Evolutionary conservation across 768 basidiomycete genomes (phyloP).

Genomic region (Lactarius pseudohatsudake): DNA sequence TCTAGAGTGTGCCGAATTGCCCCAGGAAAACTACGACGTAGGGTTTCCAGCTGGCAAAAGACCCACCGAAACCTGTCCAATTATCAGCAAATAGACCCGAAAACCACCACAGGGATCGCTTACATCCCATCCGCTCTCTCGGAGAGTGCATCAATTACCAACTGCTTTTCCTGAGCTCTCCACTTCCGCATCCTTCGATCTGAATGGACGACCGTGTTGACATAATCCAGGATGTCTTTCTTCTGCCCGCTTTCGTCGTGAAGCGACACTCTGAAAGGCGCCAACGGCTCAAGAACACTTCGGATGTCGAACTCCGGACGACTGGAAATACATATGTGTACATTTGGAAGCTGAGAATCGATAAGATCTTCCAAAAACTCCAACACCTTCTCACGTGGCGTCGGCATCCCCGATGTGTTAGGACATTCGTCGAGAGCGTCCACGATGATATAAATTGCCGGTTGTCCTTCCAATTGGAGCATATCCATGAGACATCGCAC

Average conservation of each 20-base stretch:
- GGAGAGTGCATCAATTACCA: neutral
- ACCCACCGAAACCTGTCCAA: neutral
- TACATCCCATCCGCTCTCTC: conserved; percentile 5
- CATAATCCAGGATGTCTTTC: neutral
- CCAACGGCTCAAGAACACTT: neutral
- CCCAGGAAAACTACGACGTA: neutral
- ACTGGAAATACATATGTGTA: neutral
- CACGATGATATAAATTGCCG: neutral
- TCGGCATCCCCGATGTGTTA: neutral
- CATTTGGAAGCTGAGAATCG: neutral
- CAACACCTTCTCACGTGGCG: neutral
- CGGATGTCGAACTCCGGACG: neutral
- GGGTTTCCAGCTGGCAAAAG: conserved; percentile 1
- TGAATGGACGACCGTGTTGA: neutral
- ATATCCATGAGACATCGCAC: neutral
- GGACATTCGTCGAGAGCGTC: conserved; percentile 1
- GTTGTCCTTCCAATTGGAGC: neutral
- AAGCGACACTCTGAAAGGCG: neutral
- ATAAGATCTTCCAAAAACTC: neutral
- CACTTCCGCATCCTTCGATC: conserved; percentile 4
- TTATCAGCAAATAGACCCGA: no score
- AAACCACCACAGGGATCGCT: neutral
- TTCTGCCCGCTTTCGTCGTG: neutral
- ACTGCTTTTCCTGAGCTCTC: neutral
- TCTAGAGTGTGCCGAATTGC: neutral